Percentiles rank a stretch among this genome's conserved stretches.
Conservation (phyloP, 306 rosid species). For the Castanospermum australe region DNA sequence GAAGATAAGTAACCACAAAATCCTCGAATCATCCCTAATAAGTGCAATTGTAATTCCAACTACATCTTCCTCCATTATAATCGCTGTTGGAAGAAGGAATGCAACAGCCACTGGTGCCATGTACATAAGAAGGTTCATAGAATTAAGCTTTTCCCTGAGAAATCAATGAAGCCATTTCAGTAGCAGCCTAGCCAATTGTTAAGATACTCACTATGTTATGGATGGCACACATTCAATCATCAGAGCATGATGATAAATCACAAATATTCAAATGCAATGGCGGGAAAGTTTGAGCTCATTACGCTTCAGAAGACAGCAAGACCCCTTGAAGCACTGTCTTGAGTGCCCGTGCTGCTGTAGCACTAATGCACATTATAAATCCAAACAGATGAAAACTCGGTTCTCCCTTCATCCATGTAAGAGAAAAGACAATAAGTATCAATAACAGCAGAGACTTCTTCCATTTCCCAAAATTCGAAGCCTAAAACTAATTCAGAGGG, state of each 20-base stretch:
- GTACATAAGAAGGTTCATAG: slow-evolving; percentile 30
- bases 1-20: slow-evolving; percentile 20
- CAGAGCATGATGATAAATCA: neutral
- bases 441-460: neutral
- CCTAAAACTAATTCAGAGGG: neutral
- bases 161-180: slow-evolving; percentile 4
- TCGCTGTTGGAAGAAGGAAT: slow-evolving; percentile 7
- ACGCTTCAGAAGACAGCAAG: slow-evolving; percentile 53
- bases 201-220: neutral
- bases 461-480: neutral
- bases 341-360: slow-evolving; percentile 56
- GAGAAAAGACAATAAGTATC: slow-evolving; percentile 12
- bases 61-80: slow-evolving; percentile 23
- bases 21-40: slow-evolving; percentile 7
- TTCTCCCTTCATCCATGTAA: slow-evolving; percentile 45
- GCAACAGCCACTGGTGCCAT: slow-evolving; percentile 27
- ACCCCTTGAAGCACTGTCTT: slow-evolving; percentile 58
- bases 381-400: slow-evolving; percentile 60
- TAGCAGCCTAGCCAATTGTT: slow-evolving; percentile 20
- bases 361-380: slow-evolving; percentile 49
- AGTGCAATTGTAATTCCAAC: slow-evolving; percentile 16
- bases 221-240: neutral
- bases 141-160: slow-evolving; percentile 25
- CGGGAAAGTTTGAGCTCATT: slow-evolving; percentile 27
- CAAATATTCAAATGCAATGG: slow-evolving; percentile 6